Conservation (phyloP, 176 grass and related monocot species). For the Lolium multiflorum region DNA sequence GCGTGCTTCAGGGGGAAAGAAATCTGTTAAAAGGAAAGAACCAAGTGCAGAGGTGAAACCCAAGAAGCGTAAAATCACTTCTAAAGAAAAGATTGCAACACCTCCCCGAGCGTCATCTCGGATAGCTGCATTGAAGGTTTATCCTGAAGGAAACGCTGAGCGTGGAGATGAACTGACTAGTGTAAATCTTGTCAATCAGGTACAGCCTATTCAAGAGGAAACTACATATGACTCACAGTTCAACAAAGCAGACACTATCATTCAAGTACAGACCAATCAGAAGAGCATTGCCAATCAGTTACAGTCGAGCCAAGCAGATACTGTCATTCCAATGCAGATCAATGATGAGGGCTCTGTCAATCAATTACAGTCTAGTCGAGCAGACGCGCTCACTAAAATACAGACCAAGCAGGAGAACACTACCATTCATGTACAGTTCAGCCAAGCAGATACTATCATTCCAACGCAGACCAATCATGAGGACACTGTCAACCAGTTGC, state of each 20-base stretch:
- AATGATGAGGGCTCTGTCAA: conserved; percentile 11
- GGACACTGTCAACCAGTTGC: background rate
- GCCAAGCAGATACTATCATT: conserved; percentile 17
- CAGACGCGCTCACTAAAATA: conserved; percentile 3
- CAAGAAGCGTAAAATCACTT: conserved; percentile 41
- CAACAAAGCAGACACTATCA: conserved; percentile 21
- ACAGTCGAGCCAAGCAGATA: conserved; percentile 24
- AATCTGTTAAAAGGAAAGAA: conserved; percentile 43
- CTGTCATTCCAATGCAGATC: background rate
- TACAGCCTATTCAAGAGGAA: conserved; percentile 21
- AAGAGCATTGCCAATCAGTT: conserved; percentile 23
- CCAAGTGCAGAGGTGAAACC: conserved; percentile 32
- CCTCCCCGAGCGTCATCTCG: conserved; percentile 46
- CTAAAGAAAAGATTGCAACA: conserved; percentile 25
- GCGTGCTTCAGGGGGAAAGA: conserved; percentile 25
- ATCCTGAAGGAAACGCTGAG: conserved; percentile 26
- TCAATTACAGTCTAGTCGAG: conserved; percentile 10
- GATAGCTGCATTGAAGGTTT: conserved; percentile 50
- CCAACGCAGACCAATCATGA: background rate
- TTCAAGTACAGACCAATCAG: conserved; percentile 22
- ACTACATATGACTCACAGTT: conserved; percentile 5
- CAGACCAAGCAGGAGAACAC: background rate
- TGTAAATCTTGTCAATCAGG: conserved; percentile 25
- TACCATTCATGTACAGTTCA: conserved; percentile 5
- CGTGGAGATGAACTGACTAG: conserved; percentile 6